Base-by-base conservation (phyloP, 1,284 basidiomycete genomes). In the Papiliotrema laurentii region DNA sequence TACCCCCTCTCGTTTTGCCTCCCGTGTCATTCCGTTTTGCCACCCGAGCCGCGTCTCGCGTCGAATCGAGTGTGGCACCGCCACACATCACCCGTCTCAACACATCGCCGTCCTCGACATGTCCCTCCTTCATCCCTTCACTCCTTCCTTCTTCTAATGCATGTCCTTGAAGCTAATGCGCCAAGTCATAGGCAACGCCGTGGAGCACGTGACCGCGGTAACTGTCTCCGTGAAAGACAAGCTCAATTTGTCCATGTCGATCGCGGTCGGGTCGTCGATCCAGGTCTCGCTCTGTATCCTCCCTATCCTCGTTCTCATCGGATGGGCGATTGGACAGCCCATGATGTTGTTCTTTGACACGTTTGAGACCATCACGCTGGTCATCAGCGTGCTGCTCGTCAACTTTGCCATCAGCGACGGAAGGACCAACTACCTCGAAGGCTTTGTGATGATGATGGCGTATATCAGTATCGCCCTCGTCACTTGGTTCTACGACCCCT, bases 261-360 rank as follows among this genome's bases (percentile, higher is more conserved):
- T 90, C 45, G 89, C 89, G 11, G 85, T 90, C 34, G 87, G 88
- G 21, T 88, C 86, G 4, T 87, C 85, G 58, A 88, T 94, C 55
- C 91, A 96, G 83, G 89, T 89, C 50, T 85, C 88, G 0, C 78
- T 92, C 37, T 85, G 91, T 66, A 83, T 90, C 51, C 82, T 90
- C 59, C 87, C 87, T 69, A 83, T 83, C 22, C 70, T 84, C 45
- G 77, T 84, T 25, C 54, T 78, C 13, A 58, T 79, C 47, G 76
- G 71, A 4, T 77, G 76, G 76, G 63, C 62, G 11, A 76, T 78
- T 34, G 75, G 75, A 0, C 76, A 78, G 55, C 76, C 76, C 5
- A 71, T 78, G 62, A 68, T 72, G 18, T 58, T 77, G 26, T 67
- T 73, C 50, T 75, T 73, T 47, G 66, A 72, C 51, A 61, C 62